phyloP scores from a whole-genome alignment of 2,329 filamentous ascomycete species.

The Colletotrichum higginsianum region DNA sequence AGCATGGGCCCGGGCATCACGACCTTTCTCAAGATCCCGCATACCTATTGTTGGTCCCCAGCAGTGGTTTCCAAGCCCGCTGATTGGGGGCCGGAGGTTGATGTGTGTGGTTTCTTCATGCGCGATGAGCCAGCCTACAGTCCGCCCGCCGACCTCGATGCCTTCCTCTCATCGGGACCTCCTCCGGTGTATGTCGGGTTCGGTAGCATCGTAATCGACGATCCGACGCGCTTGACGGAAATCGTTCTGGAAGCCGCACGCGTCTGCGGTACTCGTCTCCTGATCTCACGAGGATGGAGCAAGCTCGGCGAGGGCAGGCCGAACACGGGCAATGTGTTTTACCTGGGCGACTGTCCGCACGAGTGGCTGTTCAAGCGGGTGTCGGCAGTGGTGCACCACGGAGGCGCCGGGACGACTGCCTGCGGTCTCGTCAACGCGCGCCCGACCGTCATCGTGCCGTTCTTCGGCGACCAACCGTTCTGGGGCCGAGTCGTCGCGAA shows the following conservation, averaged over 20 bases:
- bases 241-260: conserved; percentile 58
- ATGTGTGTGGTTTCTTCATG: conserved; percentile 76
- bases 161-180: conserved; percentile 58
- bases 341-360: conserved; percentile 69
- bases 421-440: conserved; percentile 65
- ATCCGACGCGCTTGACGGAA: conserved; percentile 56
- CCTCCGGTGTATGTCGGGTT: conserved; percentile 61
- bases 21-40: conserved; percentile 63
- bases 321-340: conserved; percentile 54
- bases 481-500: conserved; percentile 58
- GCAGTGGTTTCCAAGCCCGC: conserved; percentile 71
- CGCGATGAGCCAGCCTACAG: conserved; percentile 70
- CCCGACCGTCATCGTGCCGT: conserved; percentile 70
- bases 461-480: conserved; percentile 62
- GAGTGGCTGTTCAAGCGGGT: conserved; percentile 72
- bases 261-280: conserved; percentile 61
- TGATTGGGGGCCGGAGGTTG: conserved; percentile 75
- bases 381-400: conserved; percentile 70
- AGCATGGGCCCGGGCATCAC: conserved; percentile 81
- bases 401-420: conserved; percentile 72
- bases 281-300: conserved; percentile 60
- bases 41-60: no score
- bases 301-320: conserved; percentile 41
- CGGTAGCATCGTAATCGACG: conserved; percentile 64
- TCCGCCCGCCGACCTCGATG: conserved; percentile 66